Base-by-base conservation (phyloP, 768 basidiomycete genomes). In the Lentinula edodes region DNA sequence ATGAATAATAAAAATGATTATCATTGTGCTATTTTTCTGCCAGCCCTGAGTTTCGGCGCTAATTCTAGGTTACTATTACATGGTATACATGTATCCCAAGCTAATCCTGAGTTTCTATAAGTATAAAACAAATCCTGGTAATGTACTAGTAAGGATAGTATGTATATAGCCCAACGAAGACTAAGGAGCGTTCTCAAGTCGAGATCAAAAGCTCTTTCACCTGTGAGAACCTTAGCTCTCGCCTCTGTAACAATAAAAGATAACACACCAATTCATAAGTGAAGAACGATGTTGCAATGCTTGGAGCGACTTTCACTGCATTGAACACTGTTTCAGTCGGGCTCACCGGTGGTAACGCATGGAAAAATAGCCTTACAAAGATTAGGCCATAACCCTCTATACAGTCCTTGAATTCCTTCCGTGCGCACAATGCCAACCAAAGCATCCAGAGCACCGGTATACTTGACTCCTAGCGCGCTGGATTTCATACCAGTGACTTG, bases 381-480 rank as follows among this genome's bases (percentile, higher is more conserved):
- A 72, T 94, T 94, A 10, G 91, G 91, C 93, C 92, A 94, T 34
- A 95, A 75, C 6, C 93, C 93, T 62, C 90, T 79, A 76, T 95
- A 95, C 67, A 95, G 71, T 43, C 93, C 93, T 50, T 70, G 72
- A 10, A 90, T 61, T 3, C 95, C 95, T 71, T 98, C 95, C 1
- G 79, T 79, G 41, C 76, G 81, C 15, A 93, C 45, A 52, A 93
- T 93, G 56, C 81, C 80, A 61, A 71, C 72, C 65, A 95, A 72
- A 8, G 92, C 94, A 71, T 95, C 88, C 38, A 93, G 61, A 6
- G 93, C 95, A 8, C 92, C 91, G 46, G 75, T 85, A 73, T 94
- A 95, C 72, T 86, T 86, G 66, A 85, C 76, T 51, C 81, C 80
- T 63, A 84, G 70, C 12, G 80, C 77, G 16, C 81, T 82, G 12